Evolutionary conservation across 805 yeast species (phyloP).

Genomic region (Myxozyma vanderwaltii): DNA sequence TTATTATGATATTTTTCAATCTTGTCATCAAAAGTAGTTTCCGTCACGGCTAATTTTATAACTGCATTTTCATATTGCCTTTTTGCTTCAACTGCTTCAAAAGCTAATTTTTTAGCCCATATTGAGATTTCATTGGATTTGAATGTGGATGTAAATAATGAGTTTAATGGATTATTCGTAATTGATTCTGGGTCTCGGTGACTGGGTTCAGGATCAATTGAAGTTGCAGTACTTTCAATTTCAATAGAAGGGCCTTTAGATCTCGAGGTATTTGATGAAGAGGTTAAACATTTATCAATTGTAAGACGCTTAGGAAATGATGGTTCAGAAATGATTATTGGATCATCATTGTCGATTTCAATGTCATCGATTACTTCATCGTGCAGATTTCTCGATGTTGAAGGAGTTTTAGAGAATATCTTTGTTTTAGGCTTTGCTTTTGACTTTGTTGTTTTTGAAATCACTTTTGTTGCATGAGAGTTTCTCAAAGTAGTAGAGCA

Average conservation of each 20-base stretch:
- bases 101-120: constrained; percentile 22
- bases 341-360: no score
- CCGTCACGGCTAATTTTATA: constrained; percentile 1
- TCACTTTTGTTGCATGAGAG: neutral
- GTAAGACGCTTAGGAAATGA: no score
- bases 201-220: neutral
- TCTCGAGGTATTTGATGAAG: neutral
- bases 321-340: no score
- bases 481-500: neutral
- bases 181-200: neutral
- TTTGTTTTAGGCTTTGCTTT: no score
- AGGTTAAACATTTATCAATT: neutral
- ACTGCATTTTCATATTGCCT: constrained; percentile 7
- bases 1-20: neutral
- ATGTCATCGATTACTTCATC: no score
- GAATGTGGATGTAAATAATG: neutral
- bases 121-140: constrained; percentile 3
- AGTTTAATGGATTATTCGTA: neutral
- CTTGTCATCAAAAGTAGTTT: constrained; percentile 2
- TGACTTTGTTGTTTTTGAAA: neutral
- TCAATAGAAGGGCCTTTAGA: neutral
- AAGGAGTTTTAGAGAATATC: no score
- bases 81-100: constrained; percentile 13
- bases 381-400: no score
- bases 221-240: neutral